Percentiles rank a stretch among this genome's conserved stretches.
phyloP scores from a whole-genome alignment of 1,284 basidiomycete genomes.

The Takashimella tepidaria region DNA sequence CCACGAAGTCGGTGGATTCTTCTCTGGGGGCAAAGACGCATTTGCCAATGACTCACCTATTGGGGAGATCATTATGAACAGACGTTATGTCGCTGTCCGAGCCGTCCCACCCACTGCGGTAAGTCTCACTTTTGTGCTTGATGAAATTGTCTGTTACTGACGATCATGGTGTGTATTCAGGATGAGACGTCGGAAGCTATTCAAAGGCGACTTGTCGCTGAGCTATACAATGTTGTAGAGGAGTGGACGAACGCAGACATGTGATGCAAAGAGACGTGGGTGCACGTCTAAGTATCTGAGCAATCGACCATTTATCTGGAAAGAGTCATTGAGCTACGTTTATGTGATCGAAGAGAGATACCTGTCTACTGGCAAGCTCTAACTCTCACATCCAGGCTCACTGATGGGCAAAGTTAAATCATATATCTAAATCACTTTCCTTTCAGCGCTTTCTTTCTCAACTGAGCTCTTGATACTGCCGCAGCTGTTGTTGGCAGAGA shows the following conservation, averaged over 20 bases:
- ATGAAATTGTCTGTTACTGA: neutral
- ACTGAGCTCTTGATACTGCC: no score
- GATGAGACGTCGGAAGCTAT: constrained; percentile 63
- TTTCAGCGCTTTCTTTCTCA: no score
- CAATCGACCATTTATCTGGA: no score
- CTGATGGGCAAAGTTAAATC: no score
- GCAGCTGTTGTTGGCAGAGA: no score
- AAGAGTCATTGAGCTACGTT: no score
- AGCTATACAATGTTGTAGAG: constrained; percentile 75
- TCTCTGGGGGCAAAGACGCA: constrained; percentile 60
- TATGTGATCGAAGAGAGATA: no score
- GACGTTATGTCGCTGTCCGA: constrained; percentile 73
- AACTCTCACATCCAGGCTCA: no score
- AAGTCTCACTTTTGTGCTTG: constrained; percentile 4
- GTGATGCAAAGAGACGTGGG: no score
- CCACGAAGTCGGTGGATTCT: constrained; percentile 75
- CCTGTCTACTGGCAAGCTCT: no score
- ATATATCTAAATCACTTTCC: no score
- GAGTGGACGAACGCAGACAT: constrained; percentile 52
- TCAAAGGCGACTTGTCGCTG: constrained; percentile 71
- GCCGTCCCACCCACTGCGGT: constrained; percentile 26
- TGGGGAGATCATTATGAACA: constrained; percentile 67
- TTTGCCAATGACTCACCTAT: constrained; percentile 52
- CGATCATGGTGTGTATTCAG: constrained; percentile 3
- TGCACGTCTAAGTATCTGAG: no score